Evolutionary conservation across 2,329 filamentous ascomycete genomes (phyloP).

Genomic region (Elsinoe batatas): DNA sequence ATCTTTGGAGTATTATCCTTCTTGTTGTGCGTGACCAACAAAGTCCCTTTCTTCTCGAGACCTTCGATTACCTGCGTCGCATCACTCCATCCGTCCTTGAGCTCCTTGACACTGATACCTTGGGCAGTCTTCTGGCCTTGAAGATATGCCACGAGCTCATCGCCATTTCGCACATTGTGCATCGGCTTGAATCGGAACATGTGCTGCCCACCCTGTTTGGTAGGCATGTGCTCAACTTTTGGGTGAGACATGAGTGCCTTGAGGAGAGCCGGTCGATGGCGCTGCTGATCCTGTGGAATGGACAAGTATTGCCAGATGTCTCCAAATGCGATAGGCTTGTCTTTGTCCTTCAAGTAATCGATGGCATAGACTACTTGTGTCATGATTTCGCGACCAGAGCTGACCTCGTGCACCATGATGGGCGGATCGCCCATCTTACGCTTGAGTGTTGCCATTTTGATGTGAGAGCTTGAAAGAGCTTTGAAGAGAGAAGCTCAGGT

Average conservation of each 20-base stretch:
- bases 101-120: constrained; percentile 74
- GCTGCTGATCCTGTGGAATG: constrained; percentile 41
- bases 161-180: constrained; percentile 69
- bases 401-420: constrained; percentile 53
- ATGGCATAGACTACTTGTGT: constrained; percentile 84
- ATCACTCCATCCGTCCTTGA: constrained; percentile 91
- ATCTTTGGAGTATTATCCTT: constrained; percentile 81
- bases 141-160: constrained; percentile 68
- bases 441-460: constrained; percentile 28
- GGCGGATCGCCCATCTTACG: constrained; percentile 49
- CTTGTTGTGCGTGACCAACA: constrained; percentile 80
- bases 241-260: constrained; percentile 58
- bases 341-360: constrained; percentile 66
- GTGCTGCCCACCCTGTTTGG: constrained; percentile 42
- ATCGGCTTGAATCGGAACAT: constrained; percentile 76
- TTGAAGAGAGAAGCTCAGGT: not conserved
- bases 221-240: constrained; percentile 48
- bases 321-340: constrained; percentile 56
- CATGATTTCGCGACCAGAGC: constrained; percentile 69
- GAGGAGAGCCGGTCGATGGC: constrained; percentile 50
- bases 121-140: constrained; percentile 72
- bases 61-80: constrained; percentile 68
- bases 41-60: constrained; percentile 66
- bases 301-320: constrained; percentile 76
- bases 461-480: not conserved